Percentiles rank a stretch among this genome's conserved stretches.
These are phyloP conservation scores for Bipolaris cookei DNA, from an alignment of 2,329 filamentous ascomycete genomes.

Conservation along the genomic window DNA sequence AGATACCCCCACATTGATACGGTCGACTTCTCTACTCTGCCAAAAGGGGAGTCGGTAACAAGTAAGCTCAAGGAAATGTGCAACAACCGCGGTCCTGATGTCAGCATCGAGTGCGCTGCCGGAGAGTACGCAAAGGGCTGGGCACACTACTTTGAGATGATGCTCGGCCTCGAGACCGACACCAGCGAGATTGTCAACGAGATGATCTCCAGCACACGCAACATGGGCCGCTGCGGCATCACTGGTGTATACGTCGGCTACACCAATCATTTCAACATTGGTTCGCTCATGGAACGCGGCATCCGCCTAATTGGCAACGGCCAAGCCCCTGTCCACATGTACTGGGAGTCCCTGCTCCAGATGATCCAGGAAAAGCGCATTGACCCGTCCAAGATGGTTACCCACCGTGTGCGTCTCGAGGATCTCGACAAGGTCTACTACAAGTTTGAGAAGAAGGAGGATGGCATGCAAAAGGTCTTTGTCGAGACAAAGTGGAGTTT, in stretches of 20 bases:
- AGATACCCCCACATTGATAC: constrained; percentile 71
- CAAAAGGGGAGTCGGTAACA: constrained; percentile 69
- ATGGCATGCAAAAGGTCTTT: constrained; percentile 82
- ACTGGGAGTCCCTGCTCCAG: constrained; percentile 79
- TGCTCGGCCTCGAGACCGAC: constrained; percentile 78
- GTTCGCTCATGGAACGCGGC: constrained; percentile 84
- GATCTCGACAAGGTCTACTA: constrained; percentile 61
- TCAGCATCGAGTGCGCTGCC: constrained; percentile 71
- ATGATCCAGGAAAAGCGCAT: constrained; percentile 71
- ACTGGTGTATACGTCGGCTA: constrained; percentile 73
- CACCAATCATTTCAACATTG: constrained; percentile 83
- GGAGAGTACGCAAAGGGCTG: constrained; percentile 69
- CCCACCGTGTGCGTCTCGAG: constrained; percentile 69
- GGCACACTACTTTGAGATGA: constrained; percentile 65
- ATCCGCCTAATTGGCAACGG: constrained; percentile 76
- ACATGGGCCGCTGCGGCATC: constrained; percentile 75
- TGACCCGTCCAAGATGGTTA: constrained; percentile 80
- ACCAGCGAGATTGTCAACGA: constrained; percentile 82
- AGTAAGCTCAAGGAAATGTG: constrained; percentile 75
- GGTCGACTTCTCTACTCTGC: constrained; percentile 72
- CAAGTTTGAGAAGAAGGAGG: constrained; percentile 72
- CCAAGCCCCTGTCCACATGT: constrained; percentile 77
- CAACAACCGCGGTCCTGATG: constrained; percentile 72
- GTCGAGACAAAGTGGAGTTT: constrained; percentile 65
- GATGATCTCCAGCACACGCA: constrained; percentile 76